Conservation (phyloP, 345 rosid genomes). For the Geranium brycei region DNA sequence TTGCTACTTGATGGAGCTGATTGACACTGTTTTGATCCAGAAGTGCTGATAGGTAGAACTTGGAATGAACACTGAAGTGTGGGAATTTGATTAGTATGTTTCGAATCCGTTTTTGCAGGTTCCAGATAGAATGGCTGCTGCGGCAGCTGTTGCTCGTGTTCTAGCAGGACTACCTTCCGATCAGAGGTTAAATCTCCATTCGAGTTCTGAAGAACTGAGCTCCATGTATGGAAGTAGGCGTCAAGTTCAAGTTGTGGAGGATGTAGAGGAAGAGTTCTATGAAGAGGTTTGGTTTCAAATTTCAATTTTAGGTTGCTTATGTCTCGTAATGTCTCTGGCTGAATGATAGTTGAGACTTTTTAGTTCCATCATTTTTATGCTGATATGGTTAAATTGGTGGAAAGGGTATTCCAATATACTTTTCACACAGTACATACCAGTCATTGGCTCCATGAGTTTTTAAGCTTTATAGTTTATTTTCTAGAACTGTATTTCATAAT, state of each 20-base stretch:
- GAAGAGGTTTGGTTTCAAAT: conserved; percentile 39
- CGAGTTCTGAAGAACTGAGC: conserved; percentile 60
- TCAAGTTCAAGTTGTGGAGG: conserved; percentile 38
- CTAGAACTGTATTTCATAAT: neutral
- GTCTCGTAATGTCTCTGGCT: neutral
- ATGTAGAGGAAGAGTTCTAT: conserved; percentile 75
- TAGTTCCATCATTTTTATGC: neutral
- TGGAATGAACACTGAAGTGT: conserved; percentile 3
- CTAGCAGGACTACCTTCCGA: conserved; percentile 74
- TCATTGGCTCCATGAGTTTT: neutral
- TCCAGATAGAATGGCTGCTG: conserved; percentile 95
- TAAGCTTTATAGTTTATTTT: neutral
- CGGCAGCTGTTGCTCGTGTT: conserved; percentile 94
- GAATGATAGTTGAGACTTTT: neutral
- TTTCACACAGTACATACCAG: neutral
- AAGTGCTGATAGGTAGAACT: neutral
- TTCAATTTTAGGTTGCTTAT: neutral
- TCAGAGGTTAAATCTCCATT: conserved; percentile 60
- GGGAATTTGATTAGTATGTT: conserved; percentile 6
- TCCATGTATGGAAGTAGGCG: conserved; percentile 71
- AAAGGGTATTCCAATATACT: neutral
- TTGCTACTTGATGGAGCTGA: neutral
- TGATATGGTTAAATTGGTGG: neutral
- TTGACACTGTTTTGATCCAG: neutral
- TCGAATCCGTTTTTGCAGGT: conserved; percentile 32